Percentiles rank a stretch among this genome's conserved stretches.
Evolutionary conservation across 164 flowering plant species (phyloP).

Genomic region (Magnolia kwangsiensis): DNA sequence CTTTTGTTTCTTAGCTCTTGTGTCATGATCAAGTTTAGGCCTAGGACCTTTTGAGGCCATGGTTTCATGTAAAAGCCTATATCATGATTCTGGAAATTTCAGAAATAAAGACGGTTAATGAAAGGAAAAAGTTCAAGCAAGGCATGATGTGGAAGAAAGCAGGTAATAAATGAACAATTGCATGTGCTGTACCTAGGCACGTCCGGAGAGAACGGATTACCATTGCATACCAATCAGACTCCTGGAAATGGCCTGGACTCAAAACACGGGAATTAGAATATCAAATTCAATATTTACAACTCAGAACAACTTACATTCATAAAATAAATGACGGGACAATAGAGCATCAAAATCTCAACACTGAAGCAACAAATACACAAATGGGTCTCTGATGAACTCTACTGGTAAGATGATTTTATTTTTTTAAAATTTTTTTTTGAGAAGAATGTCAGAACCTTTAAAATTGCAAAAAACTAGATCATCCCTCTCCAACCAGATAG

Average conservation of each 20-base stretch:
- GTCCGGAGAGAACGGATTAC: background rate
- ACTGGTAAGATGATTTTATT: too few species aligned
- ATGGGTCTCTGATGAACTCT: too few species aligned
- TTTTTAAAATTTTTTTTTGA: too few species aligned
- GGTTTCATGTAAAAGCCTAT: conserved; percentile 14
- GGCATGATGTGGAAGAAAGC: background rate
- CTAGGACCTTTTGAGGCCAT: conserved; percentile 94
- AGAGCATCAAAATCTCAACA: too few species aligned
- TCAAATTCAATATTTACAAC: too few species aligned
- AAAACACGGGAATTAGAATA: too few species aligned
- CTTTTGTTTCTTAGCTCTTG: conserved; percentile 84
- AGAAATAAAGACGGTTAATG: background rate
- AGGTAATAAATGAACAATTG: background rate
- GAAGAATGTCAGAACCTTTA: too few species aligned
- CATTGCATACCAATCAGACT: background rate
- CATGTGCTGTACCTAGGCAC: background rate
- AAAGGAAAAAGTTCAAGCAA: background rate
- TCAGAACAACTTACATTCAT: too few species aligned
- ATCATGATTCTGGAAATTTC: conserved; percentile 15
- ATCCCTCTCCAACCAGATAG: too few species aligned
- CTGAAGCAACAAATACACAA: too few species aligned
- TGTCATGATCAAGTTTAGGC: conserved; percentile 81
- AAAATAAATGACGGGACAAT: too few species aligned
- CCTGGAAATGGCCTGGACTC: background rate
- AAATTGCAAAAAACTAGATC: too few species aligned